Evolutionary conservation across 2,329 filamentous ascomycete species (phyloP), one percentile per base, ranked within the genome.

Genomic region (Penicillium oxalicum): DNA sequence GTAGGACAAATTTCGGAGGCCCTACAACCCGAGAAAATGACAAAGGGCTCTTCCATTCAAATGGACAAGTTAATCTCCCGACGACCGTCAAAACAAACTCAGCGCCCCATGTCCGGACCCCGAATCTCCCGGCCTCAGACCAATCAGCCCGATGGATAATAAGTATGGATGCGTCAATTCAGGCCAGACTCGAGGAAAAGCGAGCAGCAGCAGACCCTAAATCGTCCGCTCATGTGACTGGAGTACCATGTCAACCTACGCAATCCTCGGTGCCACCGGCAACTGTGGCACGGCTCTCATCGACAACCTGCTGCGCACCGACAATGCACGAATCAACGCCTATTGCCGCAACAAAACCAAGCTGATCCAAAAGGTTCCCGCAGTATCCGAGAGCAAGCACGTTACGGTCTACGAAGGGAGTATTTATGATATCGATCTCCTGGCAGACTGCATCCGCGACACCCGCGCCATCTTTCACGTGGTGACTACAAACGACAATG

Each of bases 281-380:
- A 75, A 74, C 51, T 70, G 64, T 36, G 75, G 75, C 45, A 62
- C 54, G 1, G 66, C 70, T 2, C 61, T 77, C 27, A 63, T 78
- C 34, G 40, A 68, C 24, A 63, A 62, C 34, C 64, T 77, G 1
- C 64, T 76, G 4, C 43, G 61, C 9, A 44, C 45, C 0, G 61
- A 67, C 0, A 33, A 65, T 7, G 56, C 46, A 32, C 51, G 54
- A 4, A 61, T 78, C 49, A 54, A 73, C 47, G 73, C 70, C 18
- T 77, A 73, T 60, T 74, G 72, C 48, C 75, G 74, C 48, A 70
- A 69, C 54, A 51, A 58, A 12, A 27, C 60, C 7, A 77, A 77
- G 53, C 67, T 77, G 3, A 12, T 56, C 3, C 49, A 45, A 0
- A 46, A 68, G 4, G 8, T 71, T 2, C 73, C 74, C 1, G 56